Base-by-base conservation (phyloP, 306 rosid genomes). In the Quercus bicolor region DNA sequence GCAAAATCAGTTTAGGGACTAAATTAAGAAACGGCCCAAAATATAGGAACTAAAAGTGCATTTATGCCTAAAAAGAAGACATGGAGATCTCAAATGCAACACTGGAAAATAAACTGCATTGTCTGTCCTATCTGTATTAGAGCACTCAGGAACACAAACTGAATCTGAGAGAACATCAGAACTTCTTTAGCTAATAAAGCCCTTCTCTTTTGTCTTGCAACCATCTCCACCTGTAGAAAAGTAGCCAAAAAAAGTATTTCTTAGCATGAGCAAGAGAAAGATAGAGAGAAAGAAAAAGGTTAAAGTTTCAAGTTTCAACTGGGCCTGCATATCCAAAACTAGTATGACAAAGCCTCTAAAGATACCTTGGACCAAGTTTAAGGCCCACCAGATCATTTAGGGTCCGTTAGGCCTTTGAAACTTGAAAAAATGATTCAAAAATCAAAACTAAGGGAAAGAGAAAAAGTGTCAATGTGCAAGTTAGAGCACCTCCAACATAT, bases 151-250 rank as follows among this genome's bases (percentile, higher is more conserved):
- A 60, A 74, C 65, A 74, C 77, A 60, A 76, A 51, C 28, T 53
- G 40, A 68, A 19, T 40, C 26, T 56, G 55, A 75, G 45, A 65
- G 69, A 68, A 70, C 60, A 80, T 56, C 21, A 72, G 57, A 72
- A 57, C 79, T 73, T 78, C 75, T 77, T 77, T 79, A 20, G 23
- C 87, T 92, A 92, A 82, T 91, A 92, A 89, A 94, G 94, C 72
- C 85, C 92, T 55, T 92, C 97, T 84, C 57, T 92, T 79, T 87
- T 91, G 77, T 89, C 88, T 78, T 91, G 92, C 89, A 83, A 87
- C 97, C 97, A 92, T 84, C 97, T 94, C 98, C 98, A 94, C 95
- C 98, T 94, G 84, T 79, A 77, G 43, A 15, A 71, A 57, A 51
- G 34, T 65, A 15, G 6, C 1, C 68, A 15, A 70, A 68, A 37